Conservation (phyloP, 169 alveolate genomes). For the Eimeria falciformis region DNA sequence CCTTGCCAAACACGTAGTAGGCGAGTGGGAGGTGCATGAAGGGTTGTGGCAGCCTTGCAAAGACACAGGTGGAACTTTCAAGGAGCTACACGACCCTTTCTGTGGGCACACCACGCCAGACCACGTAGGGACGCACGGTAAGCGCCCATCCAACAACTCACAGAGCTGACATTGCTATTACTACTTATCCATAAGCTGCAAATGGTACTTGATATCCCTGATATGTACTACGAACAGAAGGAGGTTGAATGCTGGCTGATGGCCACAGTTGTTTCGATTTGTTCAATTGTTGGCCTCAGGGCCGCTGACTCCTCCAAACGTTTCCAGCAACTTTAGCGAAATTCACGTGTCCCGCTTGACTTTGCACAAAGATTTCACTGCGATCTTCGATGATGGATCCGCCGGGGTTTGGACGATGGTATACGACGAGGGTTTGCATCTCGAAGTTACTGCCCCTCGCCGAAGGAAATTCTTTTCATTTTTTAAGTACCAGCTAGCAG, state of each 20-base stretch:
- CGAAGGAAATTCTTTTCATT: background rate
- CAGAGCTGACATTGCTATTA: background rate
- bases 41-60: slow-evolving; percentile 64
- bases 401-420: slow-evolving; percentile 54
- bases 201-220: too few relatives aligned
- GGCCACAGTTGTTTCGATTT: background rate
- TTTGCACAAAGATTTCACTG: background rate
- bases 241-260: too few relatives aligned
- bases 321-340: slow-evolving; percentile 1
- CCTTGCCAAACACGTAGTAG: slow-evolving; percentile 47
- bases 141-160: background rate
- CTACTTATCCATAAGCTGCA: background rate
- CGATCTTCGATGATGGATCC: slow-evolving; percentile 11
- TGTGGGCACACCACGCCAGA: slow-evolving; percentile 58
- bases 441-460: slow-evolving; percentile 10
- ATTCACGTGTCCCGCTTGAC: background rate
- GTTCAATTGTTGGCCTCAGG: background rate
- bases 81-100: slow-evolving; percentile 51
- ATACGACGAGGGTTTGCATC: slow-evolving; percentile 60
- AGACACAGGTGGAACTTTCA: background rate
- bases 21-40: slow-evolving; percentile 50
- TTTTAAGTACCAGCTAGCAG: slow-evolving; percentile 17
- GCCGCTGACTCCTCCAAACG: slow-evolving; percentile 57
- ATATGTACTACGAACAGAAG: too few relatives aligned
- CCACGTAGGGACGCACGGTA: slow-evolving; percentile 14